Base-by-base conservation (phyloP, 805 yeast species). In the Pichia nanzhaoensis region DNA sequence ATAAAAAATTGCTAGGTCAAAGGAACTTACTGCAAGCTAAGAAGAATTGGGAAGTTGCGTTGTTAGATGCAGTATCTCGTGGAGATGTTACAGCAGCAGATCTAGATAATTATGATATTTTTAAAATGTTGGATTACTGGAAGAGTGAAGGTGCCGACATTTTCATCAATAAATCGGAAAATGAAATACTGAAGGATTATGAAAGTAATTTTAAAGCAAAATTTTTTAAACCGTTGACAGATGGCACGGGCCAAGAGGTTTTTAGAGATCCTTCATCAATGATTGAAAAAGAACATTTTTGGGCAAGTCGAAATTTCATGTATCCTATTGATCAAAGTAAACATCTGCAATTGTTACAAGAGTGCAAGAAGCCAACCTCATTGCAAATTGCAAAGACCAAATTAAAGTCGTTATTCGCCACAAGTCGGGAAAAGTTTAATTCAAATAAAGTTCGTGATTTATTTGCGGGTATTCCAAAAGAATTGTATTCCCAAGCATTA, bases 101-200 rank as follows among this genome's bases (percentile, higher is more conserved):
- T 52, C 66, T 82, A 18, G 68, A 70, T 34, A 66, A 71, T 9
- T 64, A 74, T 27, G 76, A 84, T 48, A 58, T 83, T 33, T 61
- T 63, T 2, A 67, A 68, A 30, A 70, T 85, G 57, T 65, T 84
- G 5, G 68, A 73, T 5, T 58, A 81, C 42, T 90, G 98, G 97
- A 69, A 68, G 41, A 71, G 74, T 16, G 66, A 73, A 31, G 66
- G 59, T 38, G 49, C 59, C 4, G 55, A 55, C 52, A 42, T 66
- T 54, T 52, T 75, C 69, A 13, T 59, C 12, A 48, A 45, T 17
- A 49, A 55, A 13, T 45, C 45, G 21, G 57, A 54, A 34, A 36
- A 45, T 12, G 34, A 50, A 8, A 50, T 77, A 32, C 74, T 55
- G 47, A 53, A 57, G 2, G 61, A 69, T 35, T 68, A 66, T 52